Evolutionary conservation across 345 rosid genomes (phyloP).

Genomic region (Rubroshorea leprosula): DNA sequence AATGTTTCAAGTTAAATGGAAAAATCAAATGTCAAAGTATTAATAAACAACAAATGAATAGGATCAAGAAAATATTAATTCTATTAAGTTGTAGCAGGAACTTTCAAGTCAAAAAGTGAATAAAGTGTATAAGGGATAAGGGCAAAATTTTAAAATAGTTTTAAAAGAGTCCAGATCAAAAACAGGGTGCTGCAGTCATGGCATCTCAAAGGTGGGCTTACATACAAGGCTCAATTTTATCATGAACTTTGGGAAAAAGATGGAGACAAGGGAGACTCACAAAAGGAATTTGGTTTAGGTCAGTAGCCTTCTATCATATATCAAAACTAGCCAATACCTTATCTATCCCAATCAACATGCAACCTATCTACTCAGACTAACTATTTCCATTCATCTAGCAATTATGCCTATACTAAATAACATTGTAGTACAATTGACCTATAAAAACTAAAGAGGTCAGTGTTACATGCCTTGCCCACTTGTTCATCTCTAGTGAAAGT

Average conservation of each 20-base stretch:
- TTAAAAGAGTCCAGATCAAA: too few relatives aligned
- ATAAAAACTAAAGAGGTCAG: neutral
- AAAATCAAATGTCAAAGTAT: neutral
- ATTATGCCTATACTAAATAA: neutral
- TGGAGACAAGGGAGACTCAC: neutral
- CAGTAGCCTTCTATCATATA: neutral
- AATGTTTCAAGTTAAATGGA: neutral
- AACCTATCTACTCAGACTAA: slow-evolving; percentile 5
- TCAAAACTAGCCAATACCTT: neutral
- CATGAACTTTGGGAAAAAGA: neutral
- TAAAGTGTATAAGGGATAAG: too few relatives aligned
- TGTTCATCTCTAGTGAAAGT: neutral
- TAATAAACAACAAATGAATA: neutral
- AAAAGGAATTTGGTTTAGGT: neutral
- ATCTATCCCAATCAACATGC: neutral
- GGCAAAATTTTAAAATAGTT: too few relatives aligned
- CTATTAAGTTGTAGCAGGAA: too few relatives aligned
- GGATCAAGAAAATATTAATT: too few relatives aligned
- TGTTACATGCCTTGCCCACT: neutral
- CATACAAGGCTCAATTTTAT: too few relatives aligned
- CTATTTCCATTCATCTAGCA: neutral
- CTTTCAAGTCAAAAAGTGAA: too few relatives aligned
- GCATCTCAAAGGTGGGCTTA: too few relatives aligned
- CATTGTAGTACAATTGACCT: neutral
- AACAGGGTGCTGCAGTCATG: too few relatives aligned